A percentile compares a stretch with the other conserved stretches of the same genome.
Evolutionary conservation across 306 rosid genomes (phyloP).

Genomic region (Lathyrus aphaca): DNA sequence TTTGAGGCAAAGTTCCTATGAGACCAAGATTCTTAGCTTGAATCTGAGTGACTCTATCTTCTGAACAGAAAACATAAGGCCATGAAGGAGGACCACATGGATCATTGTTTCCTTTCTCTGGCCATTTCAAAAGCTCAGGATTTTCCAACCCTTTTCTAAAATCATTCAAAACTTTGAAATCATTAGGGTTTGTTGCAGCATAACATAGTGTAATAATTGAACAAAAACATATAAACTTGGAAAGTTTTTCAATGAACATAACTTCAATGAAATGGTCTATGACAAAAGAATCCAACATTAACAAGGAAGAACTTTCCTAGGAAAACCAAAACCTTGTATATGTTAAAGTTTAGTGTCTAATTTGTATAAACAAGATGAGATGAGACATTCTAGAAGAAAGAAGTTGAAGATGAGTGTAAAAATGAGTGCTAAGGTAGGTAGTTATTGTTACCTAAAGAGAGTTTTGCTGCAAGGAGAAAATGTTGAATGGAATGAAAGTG

Average conservation of each 20-base stretch:
- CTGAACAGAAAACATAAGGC: conserved; percentile 69
- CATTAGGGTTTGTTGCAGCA: conserved; percentile 64
- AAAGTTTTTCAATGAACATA: conserved; percentile 31
- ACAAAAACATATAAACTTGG: conserved; percentile 41
- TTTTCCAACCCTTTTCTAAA: conserved; percentile 72
- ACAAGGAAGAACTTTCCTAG: conserved; percentile 32
- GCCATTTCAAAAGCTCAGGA: conserved; percentile 77
- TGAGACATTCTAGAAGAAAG: conserved; percentile 26
- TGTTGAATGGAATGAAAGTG: conserved; percentile 26
- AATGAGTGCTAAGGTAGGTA: background rate
- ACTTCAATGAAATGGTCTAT: conserved; percentile 46
- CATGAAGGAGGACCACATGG: conserved; percentile 83
- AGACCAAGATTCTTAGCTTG: conserved; percentile 75
- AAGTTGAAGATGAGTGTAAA: conserved; percentile 29
- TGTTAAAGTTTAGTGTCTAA: conserved; percentile 22
- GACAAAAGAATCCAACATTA: conserved; percentile 8
- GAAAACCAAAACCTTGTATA: conserved; percentile 32
- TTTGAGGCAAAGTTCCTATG: conserved; percentile 66
- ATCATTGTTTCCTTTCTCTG: conserved; percentile 56
- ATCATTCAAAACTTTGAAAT: conserved; percentile 67
- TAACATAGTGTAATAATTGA: conserved; percentile 39
- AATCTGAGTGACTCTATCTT: conserved; percentile 73
- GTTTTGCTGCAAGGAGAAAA: conserved; percentile 26
- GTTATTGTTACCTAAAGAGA: conserved; percentile 22
- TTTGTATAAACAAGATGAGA: conserved; percentile 23